Base-by-base conservation (phyloP, 768 basidiomycete genomes). In the Tricholoma bakamatsutake region DNA sequence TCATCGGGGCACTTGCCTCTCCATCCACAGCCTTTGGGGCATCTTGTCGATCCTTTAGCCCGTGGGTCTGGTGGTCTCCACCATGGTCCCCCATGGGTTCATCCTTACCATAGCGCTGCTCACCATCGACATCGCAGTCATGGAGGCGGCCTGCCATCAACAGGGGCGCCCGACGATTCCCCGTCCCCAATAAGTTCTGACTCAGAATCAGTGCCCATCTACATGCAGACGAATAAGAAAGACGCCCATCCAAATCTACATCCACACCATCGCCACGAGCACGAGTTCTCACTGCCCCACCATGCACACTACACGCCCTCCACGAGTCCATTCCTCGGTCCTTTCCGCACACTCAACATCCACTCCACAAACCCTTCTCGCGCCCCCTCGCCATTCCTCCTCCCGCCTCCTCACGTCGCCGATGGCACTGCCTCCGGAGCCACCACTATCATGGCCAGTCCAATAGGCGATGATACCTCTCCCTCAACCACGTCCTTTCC, bases 241-340 rank as follows among this genome's bases (percentile, higher is more conserved):
- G 30, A 53, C 28, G 3, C 28, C 15, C n/a, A 47, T 47, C 15
- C 28, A 9, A n/a, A 48, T 45, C 3, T 6, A 24, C 50, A 65
- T 35, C 67, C 57, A 66, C 60, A 48, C 51, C 57, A 12, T 48
- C 52, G 35, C 42, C 57, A 12, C 30, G 50, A 40, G 40, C 50
- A 68, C 69, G 65, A 54, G 47, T 67, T 17, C 66, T 65, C 50
- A 65, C 65, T 48, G 60, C 64, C 43, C 9, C 50, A 52, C 53
- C 57, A 57, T 33, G 40, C 33, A 4, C 52, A 69, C 58, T 54
- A 65, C 13, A 90, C 89, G 0, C 89, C 89, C 1, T 85, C 84
- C 17, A 85, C 88, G 1, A 88, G 85, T 57, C 89, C 89, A 0
- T 90, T 92, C 77, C 80, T 92, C 18, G 89, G 85, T 0, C 87